These are phyloP conservation scores for Mycena leptocephala DNA, from an alignment of 768 basidiomycete genomes.

Conservation along the genomic window DNA sequence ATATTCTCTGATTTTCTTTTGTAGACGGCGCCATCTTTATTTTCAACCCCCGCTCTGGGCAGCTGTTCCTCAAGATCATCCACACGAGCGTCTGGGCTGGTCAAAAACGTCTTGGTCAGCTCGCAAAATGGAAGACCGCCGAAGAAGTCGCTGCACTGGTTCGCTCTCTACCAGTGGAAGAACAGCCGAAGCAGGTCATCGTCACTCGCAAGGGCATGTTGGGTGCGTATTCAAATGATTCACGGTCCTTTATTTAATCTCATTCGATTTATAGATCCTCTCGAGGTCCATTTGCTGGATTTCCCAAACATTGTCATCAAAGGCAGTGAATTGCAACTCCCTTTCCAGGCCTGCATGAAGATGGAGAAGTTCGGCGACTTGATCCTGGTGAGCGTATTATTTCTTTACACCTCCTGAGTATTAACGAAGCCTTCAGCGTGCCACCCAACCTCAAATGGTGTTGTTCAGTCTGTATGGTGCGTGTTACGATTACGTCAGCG, in stretches of 20 bases:
- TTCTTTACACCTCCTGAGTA: slow-evolving; percentile 16
- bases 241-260: not conserved
- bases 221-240: slow-evolving; percentile 62
- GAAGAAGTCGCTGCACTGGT: slow-evolving; percentile 99
- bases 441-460: slow-evolving; percentile 99
- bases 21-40: slow-evolving; percentile 97
- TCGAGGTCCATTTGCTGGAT: slow-evolving; percentile 98
- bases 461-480: slow-evolving; percentile 95
- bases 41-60: slow-evolving; percentile 99
- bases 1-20: slow-evolving; percentile 21
- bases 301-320: slow-evolving; percentile 99
- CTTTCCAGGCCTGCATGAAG: slow-evolving; percentile 99
- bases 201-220: slow-evolving; percentile 99
- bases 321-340: slow-evolving; percentile 96
- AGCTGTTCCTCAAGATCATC: slow-evolving; percentile 98
- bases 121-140: slow-evolving; percentile 99
- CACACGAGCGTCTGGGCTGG: slow-evolving; percentile 99
- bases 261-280: slow-evolving; percentile 71
- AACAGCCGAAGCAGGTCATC: slow-evolving; percentile 99
- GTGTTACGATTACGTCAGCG: slow-evolving; percentile 33
- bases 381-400: slow-evolving; percentile 73
- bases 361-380: slow-evolving; percentile 99
- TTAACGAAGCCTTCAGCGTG: slow-evolving; percentile 67
- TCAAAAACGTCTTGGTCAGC: slow-evolving; percentile 99
- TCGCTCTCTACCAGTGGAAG: slow-evolving; percentile 98